Conservation (phyloP, 352 stramenopile species). For the Phytophthora cryptogea region DNA sequence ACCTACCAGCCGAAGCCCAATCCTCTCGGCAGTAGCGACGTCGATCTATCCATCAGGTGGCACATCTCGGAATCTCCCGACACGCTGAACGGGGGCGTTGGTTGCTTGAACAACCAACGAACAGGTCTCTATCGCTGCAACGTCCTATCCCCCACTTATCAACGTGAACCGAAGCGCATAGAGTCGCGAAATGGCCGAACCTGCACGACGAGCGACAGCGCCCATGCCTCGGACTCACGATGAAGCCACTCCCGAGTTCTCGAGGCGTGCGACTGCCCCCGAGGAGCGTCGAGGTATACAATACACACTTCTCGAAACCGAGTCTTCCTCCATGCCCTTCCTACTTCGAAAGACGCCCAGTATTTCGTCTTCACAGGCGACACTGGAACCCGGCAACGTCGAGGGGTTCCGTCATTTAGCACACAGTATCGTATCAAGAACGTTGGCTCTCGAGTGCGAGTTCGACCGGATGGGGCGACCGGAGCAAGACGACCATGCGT, state of each 20-base stretch:
- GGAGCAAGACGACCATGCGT: conserved; percentile 33
- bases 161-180: conserved; percentile 23
- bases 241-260: conserved; percentile 15
- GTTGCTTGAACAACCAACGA: not conserved
- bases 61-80: conserved; percentile 18
- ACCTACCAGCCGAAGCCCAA: conserved; percentile 37
- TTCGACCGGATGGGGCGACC: conserved; percentile 38
- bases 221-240: conserved; percentile 18
- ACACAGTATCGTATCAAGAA: conserved; percentile 52
- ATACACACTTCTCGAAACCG: conserved; percentile 21
- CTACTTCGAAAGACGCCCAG: conserved; percentile 10
- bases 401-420: conserved; percentile 45
- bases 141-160: conserved; percentile 18
- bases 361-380: conserved; percentile 26
- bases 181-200: conserved; percentile 28
- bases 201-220: conserved; percentile 30
- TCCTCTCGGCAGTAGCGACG: conserved; percentile 1
- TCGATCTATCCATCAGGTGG: conserved; percentile 10
- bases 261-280: conserved; percentile 26
- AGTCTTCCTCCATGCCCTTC: conserved; percentile 11
- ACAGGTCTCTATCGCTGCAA: not conserved
- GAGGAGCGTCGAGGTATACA: conserved; percentile 9
- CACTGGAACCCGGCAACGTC: conserved; percentile 36
- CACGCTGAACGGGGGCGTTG: not conserved
- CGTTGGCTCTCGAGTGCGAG: conserved; percentile 51